These are phyloP conservation scores for Bullera alba DNA, from an alignment of 768 basidiomycete species.

Conservation along the genomic window DNA sequence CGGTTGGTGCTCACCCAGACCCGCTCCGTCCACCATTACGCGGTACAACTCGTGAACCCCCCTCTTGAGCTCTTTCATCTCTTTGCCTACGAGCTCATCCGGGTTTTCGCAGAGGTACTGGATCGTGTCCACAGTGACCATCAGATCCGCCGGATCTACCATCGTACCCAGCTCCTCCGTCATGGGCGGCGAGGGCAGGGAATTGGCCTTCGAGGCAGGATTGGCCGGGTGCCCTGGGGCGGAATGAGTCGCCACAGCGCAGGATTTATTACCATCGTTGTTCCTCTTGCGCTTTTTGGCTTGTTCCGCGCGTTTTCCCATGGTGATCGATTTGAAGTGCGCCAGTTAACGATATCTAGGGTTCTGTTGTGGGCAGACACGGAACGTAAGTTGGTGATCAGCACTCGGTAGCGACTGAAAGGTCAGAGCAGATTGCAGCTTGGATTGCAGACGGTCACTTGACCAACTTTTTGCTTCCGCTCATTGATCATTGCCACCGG, in stretches of 20 bases:
- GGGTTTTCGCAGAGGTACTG: constrained; percentile 26
- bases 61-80: constrained; percentile 36
- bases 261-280: too few relatives aligned
- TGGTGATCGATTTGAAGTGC: too few relatives aligned
- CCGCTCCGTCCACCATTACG: constrained; percentile 30
- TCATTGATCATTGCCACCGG: too few relatives aligned
- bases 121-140: constrained; percentile 30
- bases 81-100: constrained; percentile 25
- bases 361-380: too few relatives aligned
- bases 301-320: constrained; percentile 2
- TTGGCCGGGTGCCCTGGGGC: neutral
- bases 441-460: too few relatives aligned
- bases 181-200: neutral
- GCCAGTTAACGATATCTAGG: too few relatives aligned
- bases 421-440: too few relatives aligned
- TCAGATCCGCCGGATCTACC: constrained; percentile 31
- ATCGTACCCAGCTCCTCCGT: constrained; percentile 8
- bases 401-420: too few relatives aligned
- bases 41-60: constrained; percentile 33
- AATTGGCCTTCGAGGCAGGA: neutral
- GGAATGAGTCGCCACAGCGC: neutral
- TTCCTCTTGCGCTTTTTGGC: constrained; percentile 1
- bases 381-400: too few relatives aligned
- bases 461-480: too few relatives aligned
- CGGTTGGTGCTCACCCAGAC: constrained; percentile 14